phyloP scores from a whole-genome alignment of 2,329 filamentous ascomycete species.

The Neoarthrinium moseri region DNA sequence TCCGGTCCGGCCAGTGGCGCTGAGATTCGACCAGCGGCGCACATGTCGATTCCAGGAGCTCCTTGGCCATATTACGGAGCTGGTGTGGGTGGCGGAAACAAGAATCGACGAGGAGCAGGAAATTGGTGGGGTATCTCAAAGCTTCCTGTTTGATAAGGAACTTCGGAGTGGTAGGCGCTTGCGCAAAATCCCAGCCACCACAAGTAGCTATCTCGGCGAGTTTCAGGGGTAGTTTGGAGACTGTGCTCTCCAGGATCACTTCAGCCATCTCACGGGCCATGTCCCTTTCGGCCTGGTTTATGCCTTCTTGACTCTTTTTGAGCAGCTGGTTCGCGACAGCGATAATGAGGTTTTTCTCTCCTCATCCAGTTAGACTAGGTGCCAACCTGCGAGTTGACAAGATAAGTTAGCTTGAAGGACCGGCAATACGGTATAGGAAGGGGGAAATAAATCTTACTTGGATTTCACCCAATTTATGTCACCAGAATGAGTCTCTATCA shows the following conservation, averaged over 20 bases:
- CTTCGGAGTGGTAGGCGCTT: not conserved
- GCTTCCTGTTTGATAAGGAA: not conserved
- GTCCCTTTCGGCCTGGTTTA: no score
- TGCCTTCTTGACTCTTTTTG: no score
- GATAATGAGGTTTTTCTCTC: no score
- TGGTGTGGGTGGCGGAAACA: not conserved
- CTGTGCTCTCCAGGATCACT: not conserved
- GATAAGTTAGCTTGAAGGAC: not conserved
- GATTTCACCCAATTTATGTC: not conserved
- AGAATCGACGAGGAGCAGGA: not conserved
- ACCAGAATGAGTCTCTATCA: not conserved
- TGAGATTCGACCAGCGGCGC: not conserved
- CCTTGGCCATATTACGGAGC: not conserved
- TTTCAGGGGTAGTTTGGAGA: not conserved
- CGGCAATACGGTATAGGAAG: not conserved
- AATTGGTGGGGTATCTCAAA: not conserved
- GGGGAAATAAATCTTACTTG: not conserved
- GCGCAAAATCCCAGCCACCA: not conserved
- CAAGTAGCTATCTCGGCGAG: not conserved
- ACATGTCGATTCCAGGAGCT: not conserved
- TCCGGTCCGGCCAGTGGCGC: not conserved
- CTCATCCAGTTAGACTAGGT: not conserved
- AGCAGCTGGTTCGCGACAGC: no score
- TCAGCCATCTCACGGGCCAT: not conserved
- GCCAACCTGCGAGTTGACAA: not conserved